Evolutionary conservation across 768 basidiomycete genomes (phyloP).

Genomic region (Cystofilobasidium capitatum): DNA sequence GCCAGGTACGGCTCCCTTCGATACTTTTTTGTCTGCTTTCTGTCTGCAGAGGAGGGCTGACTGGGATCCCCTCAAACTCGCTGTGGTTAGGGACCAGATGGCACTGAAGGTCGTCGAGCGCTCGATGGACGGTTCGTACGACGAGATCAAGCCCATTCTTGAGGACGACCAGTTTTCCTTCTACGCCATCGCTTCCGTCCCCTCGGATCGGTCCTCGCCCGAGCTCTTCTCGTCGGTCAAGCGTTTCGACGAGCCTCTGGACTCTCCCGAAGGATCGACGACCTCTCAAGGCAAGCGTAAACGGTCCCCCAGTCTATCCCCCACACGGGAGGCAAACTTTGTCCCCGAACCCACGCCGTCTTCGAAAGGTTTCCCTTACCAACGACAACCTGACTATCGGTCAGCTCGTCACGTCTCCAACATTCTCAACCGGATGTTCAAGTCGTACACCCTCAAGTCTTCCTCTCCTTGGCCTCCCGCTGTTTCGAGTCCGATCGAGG

Average conservation of each 20-base stretch:
- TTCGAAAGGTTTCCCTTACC: not conserved
- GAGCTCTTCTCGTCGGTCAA: too few relatives aligned
- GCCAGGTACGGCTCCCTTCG: not conserved
- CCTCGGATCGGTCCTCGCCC: not conserved
- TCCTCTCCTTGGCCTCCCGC: not conserved
- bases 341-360: not conserved
- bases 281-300: constrained; percentile 3
- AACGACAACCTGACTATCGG: too few relatives aligned
- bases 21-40: not conserved
- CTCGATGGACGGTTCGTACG: not conserved
- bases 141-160: constrained; percentile 2
- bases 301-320: not conserved
- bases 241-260: not conserved
- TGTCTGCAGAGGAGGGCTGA: not conserved
- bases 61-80: not conserved
- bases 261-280: not conserved
- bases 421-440: not conserved
- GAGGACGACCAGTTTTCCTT: constrained; percentile 1
- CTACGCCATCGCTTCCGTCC: not conserved
- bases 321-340: too few relatives aligned
- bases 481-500: too few relatives aligned
- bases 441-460: too few relatives aligned
- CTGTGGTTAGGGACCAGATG: not conserved
- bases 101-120: constrained; percentile 15
- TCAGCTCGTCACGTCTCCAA: not conserved